These are phyloP conservation scores for Suillus cothurnatus DNA, from an alignment of 768 basidiomycete species.

Conservation along the genomic window DNA sequence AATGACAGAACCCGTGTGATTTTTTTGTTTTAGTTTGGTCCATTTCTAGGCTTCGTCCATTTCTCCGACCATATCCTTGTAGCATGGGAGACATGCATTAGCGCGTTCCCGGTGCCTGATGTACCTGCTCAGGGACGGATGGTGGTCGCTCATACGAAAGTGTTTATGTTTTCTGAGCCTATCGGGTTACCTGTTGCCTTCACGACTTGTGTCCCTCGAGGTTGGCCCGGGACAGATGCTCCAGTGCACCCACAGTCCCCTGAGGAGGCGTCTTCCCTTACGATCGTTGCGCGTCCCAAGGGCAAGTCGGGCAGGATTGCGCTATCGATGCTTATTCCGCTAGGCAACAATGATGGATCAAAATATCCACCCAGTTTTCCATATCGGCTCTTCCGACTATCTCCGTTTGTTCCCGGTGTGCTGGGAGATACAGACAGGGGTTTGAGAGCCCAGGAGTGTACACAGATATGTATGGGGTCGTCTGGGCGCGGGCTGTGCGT, in stretches of 20 bases:
- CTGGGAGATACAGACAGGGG: not conserved
- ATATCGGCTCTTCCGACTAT: conserved; percentile 21
- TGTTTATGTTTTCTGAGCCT: conserved; percentile 30
- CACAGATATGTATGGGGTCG: conserved; percentile 22
- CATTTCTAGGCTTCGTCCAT: conserved; percentile 27
- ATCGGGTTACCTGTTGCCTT: conserved; percentile 27
- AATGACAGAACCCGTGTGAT: not conserved
- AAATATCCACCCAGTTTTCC: conserved; percentile 15
- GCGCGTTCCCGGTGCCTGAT: conserved; percentile 27
- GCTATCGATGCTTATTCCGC: conserved; percentile 29
- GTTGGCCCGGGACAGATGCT: not conserved
- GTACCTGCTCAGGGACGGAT: conserved; percentile 24
- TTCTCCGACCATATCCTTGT: conserved; percentile 26
- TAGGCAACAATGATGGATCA: conserved; percentile 7
- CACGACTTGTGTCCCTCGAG: conserved; percentile 26
- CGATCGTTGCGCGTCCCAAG: conserved; percentile 27
- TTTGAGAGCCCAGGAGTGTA: conserved; percentile 12
- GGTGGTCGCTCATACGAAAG: conserved; percentile 23
- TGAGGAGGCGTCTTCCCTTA: conserved; percentile 19
- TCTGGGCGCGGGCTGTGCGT: conserved; percentile 34
- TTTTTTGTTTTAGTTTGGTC: conserved; percentile 20
- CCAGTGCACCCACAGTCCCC: not conserved
- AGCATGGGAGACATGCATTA: conserved; percentile 30
- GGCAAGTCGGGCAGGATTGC: conserved; percentile 17
- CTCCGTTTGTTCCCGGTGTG: conserved; percentile 14